Percentiles rank a stretch among this genome's conserved stretches.
These are phyloP conservation scores for Fusarium mexicanum DNA, from an alignment of 2,329 filamentous ascomycete species.

Conservation along the genomic window DNA sequence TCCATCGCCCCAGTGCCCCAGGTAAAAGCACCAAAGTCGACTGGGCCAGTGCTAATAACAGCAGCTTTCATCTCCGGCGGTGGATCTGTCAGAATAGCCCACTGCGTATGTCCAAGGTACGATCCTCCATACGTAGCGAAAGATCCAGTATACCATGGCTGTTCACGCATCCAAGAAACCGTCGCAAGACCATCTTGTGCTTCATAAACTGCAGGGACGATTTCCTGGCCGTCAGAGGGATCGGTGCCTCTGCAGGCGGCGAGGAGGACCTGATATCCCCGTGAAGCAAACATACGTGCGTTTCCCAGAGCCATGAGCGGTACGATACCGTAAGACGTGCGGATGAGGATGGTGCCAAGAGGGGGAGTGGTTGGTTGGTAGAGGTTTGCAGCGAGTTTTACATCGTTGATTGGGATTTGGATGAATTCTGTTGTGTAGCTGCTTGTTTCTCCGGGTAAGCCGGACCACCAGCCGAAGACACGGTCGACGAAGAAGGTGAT, in stretches of 20 bases:
- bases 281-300: not conserved
- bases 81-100: not conserved
- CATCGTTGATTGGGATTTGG: not conserved
- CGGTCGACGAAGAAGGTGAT: not conserved
- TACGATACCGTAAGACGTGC: not conserved
- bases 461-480: not conserved
- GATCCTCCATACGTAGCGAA: not conserved
- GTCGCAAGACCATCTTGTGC: not conserved
- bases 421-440: not conserved
- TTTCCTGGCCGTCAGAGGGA: not conserved
- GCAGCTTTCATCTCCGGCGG: not conserved
- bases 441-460: not conserved
- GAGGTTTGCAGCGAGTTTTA: not conserved
- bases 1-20: not conserved
- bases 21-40: not conserved
- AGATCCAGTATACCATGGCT: not conserved
- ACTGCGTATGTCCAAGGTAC: not conserved
- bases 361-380: not conserved
- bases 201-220: not conserved
- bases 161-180: not conserved
- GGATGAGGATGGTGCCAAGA: not conserved
- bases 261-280: not conserved
- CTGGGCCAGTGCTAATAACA: not conserved
- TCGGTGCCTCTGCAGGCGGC: not conserved
- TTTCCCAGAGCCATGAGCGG: not conserved